phyloP scores from a whole-genome alignment of 805 yeast genomes.

The Yarrowia divulgata region DNA sequence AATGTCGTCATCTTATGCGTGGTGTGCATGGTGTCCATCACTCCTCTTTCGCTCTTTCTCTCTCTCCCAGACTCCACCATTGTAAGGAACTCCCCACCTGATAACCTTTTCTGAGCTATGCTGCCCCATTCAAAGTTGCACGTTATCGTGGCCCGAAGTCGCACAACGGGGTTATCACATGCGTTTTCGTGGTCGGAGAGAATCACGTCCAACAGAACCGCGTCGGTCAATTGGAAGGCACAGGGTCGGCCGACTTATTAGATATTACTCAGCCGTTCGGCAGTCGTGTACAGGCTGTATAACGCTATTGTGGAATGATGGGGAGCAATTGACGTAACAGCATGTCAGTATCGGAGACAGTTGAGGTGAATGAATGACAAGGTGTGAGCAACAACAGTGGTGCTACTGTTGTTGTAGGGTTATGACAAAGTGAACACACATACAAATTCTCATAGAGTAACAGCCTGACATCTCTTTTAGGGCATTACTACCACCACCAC shows the following conservation, averaged over 20 bases:
- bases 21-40: slow-evolving; percentile 25
- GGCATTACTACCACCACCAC: too few relatives aligned
- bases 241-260: too few relatives aligned
- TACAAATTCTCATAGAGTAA: too few relatives aligned
- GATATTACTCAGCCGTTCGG: too few relatives aligned
- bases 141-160: slow-evolving; percentile 31
- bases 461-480: too few relatives aligned
- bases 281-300: too few relatives aligned
- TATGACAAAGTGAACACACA: too few relatives aligned
- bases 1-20: slow-evolving; percentile 27
- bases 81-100: slow-evolving; percentile 19
- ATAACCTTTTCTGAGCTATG: slow-evolving; percentile 19
- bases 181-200: slow-evolving; percentile 21
- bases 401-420: too few relatives aligned
- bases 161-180: slow-evolving; percentile 22
- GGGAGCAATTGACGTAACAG: slow-evolving; percentile 6
- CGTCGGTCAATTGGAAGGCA: neutral
- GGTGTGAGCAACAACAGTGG: neutral
- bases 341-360: neutral
- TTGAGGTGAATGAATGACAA: neutral
- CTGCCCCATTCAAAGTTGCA: slow-evolving; percentile 36
- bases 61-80: neutral
- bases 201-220: neutral
- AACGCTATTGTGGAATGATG: slow-evolving; percentile 28
- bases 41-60: neutral